These are phyloP conservation scores for Xylaria telfairii DNA, from an alignment of 495 filamentous ascomycete genomes.

Conservation along the genomic window DNA sequence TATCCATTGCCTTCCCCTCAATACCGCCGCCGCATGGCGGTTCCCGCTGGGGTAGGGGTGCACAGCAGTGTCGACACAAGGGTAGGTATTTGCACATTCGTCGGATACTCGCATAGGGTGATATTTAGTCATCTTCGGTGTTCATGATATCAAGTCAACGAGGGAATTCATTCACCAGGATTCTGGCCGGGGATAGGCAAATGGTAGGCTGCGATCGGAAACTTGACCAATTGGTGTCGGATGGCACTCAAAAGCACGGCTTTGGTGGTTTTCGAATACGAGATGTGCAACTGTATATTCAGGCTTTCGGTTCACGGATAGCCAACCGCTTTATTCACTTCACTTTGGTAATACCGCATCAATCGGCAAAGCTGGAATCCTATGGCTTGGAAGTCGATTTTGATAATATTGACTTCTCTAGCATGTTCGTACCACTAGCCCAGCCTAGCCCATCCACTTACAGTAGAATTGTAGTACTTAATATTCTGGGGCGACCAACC, in stretches of 20 bases:
- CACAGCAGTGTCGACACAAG: not conserved
- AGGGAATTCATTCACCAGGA: not conserved
- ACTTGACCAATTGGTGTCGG: not conserved
- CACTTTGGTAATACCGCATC: not conserved
- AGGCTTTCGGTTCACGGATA: not conserved
- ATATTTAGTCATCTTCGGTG: not conserved
- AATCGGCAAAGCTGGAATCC: not conserved
- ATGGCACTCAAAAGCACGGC: not conserved
- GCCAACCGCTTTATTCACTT: not conserved
- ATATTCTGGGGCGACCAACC: not conserved
- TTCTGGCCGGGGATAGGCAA: not conserved
- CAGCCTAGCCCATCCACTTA: no score
- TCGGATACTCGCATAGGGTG: not conserved
- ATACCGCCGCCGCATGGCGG: not conserved
- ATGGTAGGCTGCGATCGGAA: not conserved
- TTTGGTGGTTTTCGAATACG: not conserved
- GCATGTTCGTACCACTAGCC: not conserved
- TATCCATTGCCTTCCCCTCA: not conserved
- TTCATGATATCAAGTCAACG: not conserved
- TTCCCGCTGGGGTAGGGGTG: not conserved
- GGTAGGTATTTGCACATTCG: not conserved
- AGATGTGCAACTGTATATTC: not conserved
- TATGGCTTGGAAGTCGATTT: not conserved
- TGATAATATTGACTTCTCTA: not conserved
- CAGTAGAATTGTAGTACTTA: not conserved